These are phyloP conservation scores for Tuber calosporum DNA, from an alignment of 495 filamentous ascomycete species.

Conservation along the genomic window DNA sequence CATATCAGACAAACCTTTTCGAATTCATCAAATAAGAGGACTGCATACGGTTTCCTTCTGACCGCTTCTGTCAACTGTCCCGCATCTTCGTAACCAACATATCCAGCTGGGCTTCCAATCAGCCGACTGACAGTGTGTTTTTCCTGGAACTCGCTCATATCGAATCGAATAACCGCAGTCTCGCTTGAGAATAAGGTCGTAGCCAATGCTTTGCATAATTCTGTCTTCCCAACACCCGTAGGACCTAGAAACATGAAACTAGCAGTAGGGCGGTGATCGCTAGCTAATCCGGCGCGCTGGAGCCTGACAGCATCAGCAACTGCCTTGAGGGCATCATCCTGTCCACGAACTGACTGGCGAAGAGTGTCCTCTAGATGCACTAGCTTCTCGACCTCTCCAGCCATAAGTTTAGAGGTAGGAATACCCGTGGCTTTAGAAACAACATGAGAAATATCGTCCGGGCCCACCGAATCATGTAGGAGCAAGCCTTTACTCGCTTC, in stretches of 20 bases:
- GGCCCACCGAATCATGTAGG: slow-evolving; percentile 85
- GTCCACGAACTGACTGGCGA: slow-evolving; percentile 75
- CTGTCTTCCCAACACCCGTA: slow-evolving; percentile 94
- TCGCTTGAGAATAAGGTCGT: slow-evolving; percentile 88
- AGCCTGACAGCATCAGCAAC: slow-evolving; percentile 90
- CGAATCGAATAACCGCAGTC: slow-evolving; percentile 80
- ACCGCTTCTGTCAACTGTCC: slow-evolving; percentile 96
- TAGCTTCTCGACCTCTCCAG: slow-evolving; percentile 83
- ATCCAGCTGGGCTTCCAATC: slow-evolving; percentile 87
- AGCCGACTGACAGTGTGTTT: slow-evolving; percentile 91
- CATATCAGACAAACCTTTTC: slow-evolving; percentile 54
- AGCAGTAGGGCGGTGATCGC: slow-evolving; percentile 82
- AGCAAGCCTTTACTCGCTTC: slow-evolving; percentile 53
- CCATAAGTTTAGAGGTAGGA: slow-evolving; percentile 80
- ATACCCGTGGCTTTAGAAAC: slow-evolving; percentile 89
- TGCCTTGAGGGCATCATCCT: slow-evolving; percentile 85
- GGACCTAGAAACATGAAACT: slow-evolving; percentile 97
- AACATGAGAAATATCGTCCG: slow-evolving; percentile 87
- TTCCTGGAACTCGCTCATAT: slow-evolving; percentile 97
- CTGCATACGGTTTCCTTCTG: slow-evolving; percentile 88
- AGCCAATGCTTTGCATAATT: slow-evolving; percentile 93
- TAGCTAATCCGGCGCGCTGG: slow-evolving; percentile 85
- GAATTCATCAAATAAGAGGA: slow-evolving; percentile 93
- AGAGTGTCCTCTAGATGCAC: slow-evolving; percentile 92
- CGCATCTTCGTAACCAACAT: slow-evolving; percentile 94